Evolutionary conservation across 106 monocot genomes (phyloP).

Genomic region (Acorus calamus): DNA sequence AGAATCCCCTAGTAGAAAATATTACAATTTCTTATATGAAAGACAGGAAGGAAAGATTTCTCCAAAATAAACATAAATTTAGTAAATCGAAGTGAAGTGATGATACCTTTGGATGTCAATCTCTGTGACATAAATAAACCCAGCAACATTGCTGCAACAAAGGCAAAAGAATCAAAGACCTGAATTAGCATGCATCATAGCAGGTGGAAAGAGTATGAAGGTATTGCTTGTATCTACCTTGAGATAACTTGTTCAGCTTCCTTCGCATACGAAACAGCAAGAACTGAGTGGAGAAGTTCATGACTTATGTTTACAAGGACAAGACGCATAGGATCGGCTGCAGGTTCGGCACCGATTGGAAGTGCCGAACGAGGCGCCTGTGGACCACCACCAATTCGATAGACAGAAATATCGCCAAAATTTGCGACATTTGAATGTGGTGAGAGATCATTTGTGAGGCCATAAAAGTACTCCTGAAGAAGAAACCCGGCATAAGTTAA

Average conservation of each 20-base stretch:
- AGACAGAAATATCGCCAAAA: slow-evolving; percentile 71
- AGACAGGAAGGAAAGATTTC: too few relatives aligned
- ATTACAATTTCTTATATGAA: too few relatives aligned
- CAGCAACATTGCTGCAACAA: slow-evolving; percentile 79
- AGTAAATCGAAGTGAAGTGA: neutral
- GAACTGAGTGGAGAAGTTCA: slow-evolving; percentile 72
- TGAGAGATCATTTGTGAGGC: slow-evolving; percentile 68
- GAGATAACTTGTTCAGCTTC: slow-evolving; percentile 84
- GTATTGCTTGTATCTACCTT: slow-evolving; percentile 28
- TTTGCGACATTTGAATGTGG: slow-evolving; percentile 81
- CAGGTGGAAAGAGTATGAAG: neutral
- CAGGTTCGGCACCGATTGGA: slow-evolving; percentile 91
- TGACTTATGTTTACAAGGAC: slow-evolving; percentile 62
- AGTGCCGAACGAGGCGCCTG: slow-evolving; percentile 84
- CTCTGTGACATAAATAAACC: slow-evolving; percentile 78
- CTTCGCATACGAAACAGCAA: slow-evolving; percentile 94
- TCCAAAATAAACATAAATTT: neutral
- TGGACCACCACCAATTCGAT: slow-evolving; percentile 74
- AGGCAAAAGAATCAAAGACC: neutral
- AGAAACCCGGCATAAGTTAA: neutral
- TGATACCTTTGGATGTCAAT: slow-evolving; percentile 79
- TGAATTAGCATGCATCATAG: neutral
- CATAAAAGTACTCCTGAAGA: slow-evolving; percentile 88
- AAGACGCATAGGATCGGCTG: slow-evolving; percentile 67
- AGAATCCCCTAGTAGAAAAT: too few relatives aligned